Evolutionary conservation across 2,329 filamentous ascomycete genomes (phyloP), one percentile per base, ranked within the genome.

Genomic region (Colletotrichum zoysiae): DNA sequence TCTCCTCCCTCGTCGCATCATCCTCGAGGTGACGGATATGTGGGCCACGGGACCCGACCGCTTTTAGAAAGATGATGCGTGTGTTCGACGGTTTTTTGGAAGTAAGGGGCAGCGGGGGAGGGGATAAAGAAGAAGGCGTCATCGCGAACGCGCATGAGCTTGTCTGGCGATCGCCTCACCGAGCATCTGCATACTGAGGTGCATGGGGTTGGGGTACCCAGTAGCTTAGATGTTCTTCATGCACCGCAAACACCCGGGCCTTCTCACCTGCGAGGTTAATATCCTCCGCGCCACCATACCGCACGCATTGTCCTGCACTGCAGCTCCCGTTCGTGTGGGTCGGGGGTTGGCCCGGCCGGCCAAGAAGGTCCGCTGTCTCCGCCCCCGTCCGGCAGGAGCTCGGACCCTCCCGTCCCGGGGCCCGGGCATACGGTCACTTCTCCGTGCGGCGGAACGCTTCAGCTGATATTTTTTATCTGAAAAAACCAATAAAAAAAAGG

Each of bases 391-490:
- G 67, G 35, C 61, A 14, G n/a, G 46, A 51, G 35, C 23, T 33
- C 44, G 48, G 46, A 40, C 23, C 23, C 30, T 33, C 51, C 26
- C 65, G 65, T 58, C n/a, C 69, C 69, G 69, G 58, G 30, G 51
- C 65, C 44, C 26, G 30, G 51, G 46, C 46, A 51, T n/a, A 23
- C 42, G 53, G 26, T 35, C 38, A n/a, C 48, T 46, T 18, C 35
- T 38, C 64, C 58, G 58, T 63, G 65, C 65, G 44, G 58, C 51
- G 48, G 58, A 53, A 46, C 20, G 50, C 51, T 68, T 71, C 69
- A 71, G 65, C 53, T 71, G 51, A 57, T 4, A n/a, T 35, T 35
- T 48, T 48, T 46, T 7, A 18, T n/a, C 7, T 16, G 18, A 1
- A 12, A 12, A 7, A 48, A 48, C n/a, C 4, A 48, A 48, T 9